phyloP scores from a whole-genome alignment of 805 yeast genomes.

The Kuraishia molischiana region DNA sequence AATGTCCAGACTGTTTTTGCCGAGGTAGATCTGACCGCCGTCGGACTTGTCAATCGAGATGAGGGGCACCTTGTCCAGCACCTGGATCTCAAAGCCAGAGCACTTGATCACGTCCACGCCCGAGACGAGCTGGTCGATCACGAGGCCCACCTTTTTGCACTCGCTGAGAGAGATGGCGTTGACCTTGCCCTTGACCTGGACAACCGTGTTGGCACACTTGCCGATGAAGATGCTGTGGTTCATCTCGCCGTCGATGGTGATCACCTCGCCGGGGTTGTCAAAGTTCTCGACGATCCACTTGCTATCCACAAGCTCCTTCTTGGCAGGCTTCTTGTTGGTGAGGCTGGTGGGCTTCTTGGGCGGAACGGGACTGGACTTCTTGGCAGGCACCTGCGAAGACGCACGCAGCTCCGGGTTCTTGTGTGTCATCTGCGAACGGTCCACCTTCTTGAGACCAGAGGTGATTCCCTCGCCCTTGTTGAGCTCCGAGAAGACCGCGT shows the following conservation, averaged over 20 bases:
- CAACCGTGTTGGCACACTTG: constrained; percentile 59
- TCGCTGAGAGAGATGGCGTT: constrained; percentile 78
- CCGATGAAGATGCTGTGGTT: constrained; percentile 88
- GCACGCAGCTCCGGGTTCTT: constrained; percentile 78
- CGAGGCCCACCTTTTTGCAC: constrained; percentile 62
- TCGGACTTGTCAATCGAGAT: constrained; percentile 84
- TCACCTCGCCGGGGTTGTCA: constrained; percentile 50
- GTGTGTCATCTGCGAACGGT: constrained; percentile 88
- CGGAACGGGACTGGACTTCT: constrained; percentile 54
- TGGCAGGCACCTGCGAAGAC: constrained; percentile 37
- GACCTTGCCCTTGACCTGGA: constrained; percentile 85
- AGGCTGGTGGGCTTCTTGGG: constrained; percentile 76
- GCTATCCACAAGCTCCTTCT: constrained; percentile 70
- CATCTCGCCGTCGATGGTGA: constrained; percentile 68
- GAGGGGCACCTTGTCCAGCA: constrained; percentile 73
- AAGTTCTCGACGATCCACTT: constrained; percentile 86
- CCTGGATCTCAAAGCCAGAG: constrained; percentile 73
- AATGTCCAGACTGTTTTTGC: constrained; percentile 58
- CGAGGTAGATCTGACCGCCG: constrained; percentile 72
- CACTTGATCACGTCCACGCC: constrained; percentile 86
- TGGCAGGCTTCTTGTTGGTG: constrained; percentile 35
- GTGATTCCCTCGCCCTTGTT: constrained; percentile 83
- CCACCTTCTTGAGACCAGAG: constrained; percentile 82
- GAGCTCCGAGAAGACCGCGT: constrained; percentile 86
- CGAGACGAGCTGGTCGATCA: constrained; percentile 77